Percentiles rank a stretch among this genome's conserved stretches.
phyloP scores from a whole-genome alignment of 164 flowering plant species.

The Stephania yunnanensis region DNA sequence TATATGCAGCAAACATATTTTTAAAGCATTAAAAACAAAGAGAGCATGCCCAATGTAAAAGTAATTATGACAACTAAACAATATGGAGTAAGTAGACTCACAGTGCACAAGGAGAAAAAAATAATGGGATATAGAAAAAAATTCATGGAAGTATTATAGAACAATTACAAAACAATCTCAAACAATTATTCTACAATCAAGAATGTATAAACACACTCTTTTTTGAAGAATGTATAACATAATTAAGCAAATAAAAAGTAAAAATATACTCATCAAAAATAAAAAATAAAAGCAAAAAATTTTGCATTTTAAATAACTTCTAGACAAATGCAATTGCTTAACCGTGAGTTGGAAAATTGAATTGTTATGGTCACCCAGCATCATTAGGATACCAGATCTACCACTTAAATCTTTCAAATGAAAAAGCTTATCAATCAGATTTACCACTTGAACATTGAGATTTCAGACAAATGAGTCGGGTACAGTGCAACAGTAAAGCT shows the following conservation, averaged over 20 bases:
- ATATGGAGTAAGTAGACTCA: background rate
- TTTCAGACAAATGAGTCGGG: background rate
- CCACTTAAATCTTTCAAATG: background rate
- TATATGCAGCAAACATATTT: background rate
- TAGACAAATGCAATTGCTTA: background rate
- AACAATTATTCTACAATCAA: background rate
- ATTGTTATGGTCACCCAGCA: background rate
- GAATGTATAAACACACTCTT: no score
- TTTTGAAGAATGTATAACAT: no score
- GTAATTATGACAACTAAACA: background rate
- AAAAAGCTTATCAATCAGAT: background rate
- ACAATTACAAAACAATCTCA: background rate
- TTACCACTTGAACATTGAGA: background rate
- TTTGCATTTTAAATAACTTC: background rate
- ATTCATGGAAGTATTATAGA: background rate
- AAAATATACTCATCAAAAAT: no score
- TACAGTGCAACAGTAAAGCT: background rate
- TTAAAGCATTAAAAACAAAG: background rate
- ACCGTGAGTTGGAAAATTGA: background rate
- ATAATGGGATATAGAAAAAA: background rate
- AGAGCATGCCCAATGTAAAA: background rate
- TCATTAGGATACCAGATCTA: background rate
- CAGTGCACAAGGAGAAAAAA: background rate
- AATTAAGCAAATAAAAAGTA: no score
- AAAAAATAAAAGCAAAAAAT: no score